Evolutionary conservation across 108 stramenopile species (phyloP).

Genomic region (Cyclotella choctawhatcheeana): DNA sequence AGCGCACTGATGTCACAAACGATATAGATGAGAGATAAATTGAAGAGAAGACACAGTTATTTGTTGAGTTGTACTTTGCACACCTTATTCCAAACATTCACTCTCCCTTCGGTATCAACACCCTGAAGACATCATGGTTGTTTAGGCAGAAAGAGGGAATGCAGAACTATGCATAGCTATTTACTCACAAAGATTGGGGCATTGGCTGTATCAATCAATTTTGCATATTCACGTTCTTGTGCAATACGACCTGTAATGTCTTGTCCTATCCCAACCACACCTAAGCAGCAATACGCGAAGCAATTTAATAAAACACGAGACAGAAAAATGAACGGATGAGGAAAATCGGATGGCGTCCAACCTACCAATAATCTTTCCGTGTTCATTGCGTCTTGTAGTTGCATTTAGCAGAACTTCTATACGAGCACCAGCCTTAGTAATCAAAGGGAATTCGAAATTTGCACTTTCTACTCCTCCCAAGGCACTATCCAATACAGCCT

Average conservation of each 20-base stretch:
- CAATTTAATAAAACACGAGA: too few species aligned
- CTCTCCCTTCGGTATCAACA: slow-evolving; percentile 54
- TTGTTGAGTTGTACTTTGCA: too few species aligned
- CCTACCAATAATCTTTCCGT: slow-evolving; percentile 55
- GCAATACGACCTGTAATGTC: slow-evolving; percentile 28
- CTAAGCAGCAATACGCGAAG: too few species aligned
- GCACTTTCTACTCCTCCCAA: slow-evolving; percentile 46
- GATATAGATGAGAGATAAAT: too few species aligned
- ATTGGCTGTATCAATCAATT: slow-evolving; percentile 66
- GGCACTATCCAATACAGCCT: slow-evolving; percentile 48
- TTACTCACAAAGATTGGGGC: slow-evolving; percentile 70
- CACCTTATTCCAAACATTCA: slow-evolving; percentile 67
- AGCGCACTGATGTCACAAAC: too few species aligned
- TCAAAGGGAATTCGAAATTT: slow-evolving; percentile 52
- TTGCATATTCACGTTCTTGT: slow-evolving; percentile 43
- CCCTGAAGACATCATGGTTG: too few species aligned
- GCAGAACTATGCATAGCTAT: too few species aligned
- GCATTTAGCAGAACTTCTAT: slow-evolving; percentile 43
- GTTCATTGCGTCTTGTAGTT: slow-evolving; percentile 52
- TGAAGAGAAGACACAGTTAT: too few species aligned
- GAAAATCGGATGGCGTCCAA: too few species aligned
- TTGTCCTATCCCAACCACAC: slow-evolving; percentile 57
- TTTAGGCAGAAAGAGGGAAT: too few species aligned
- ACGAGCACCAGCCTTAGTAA: slow-evolving; percentile 37
- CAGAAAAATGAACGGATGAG: too few species aligned